Conservation (phyloP, 495 filamentous ascomycete species). For the Tuber borchii region DNA sequence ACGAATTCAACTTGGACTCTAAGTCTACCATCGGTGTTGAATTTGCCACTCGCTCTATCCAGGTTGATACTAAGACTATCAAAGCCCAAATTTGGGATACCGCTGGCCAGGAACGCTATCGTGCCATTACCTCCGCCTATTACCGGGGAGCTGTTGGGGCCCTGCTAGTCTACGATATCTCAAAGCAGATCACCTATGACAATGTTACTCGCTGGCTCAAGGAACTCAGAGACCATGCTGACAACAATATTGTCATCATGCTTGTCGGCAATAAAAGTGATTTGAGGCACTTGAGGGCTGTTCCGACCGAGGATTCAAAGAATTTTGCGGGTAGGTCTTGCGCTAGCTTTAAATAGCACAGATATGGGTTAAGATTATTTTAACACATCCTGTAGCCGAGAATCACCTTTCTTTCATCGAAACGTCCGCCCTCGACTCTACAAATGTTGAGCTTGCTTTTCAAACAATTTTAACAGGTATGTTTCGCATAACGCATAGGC, state of each 20-base stretch:
- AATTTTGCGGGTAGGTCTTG: conserved; percentile 74
- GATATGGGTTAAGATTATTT: not conserved
- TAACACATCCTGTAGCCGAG: conserved; percentile 56
- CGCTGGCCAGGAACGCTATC: conserved; percentile 96
- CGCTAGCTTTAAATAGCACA: not conserved
- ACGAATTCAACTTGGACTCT: conserved; percentile 99
- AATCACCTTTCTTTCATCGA: conserved; percentile 98
- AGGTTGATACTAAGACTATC: conserved; percentile 99
- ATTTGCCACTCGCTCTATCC: conserved; percentile 97
- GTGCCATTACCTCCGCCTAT: conserved; percentile 98
- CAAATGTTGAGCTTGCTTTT: conserved; percentile 98
- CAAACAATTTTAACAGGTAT: conserved; percentile 97
- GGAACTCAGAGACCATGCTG: conserved; percentile 95
- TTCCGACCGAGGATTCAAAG: conserved; percentile 97
- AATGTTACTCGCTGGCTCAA: conserved; percentile 99
- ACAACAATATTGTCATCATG: conserved; percentile 99
- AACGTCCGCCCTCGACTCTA: conserved; percentile 96
- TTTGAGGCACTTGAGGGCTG: conserved; percentile 94
- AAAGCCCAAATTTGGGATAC: conserved; percentile 99
- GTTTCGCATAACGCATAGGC: conserved; percentile 36
- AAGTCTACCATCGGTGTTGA: conserved; percentile 99
- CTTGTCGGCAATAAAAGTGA: conserved; percentile 99
- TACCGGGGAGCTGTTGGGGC: conserved; percentile 97
- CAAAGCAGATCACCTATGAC: conserved; percentile 98
- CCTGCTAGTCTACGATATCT: conserved; percentile 98